Conservation (phyloP, 768 basidiomycete species). For the Boletales sp. region DNA sequence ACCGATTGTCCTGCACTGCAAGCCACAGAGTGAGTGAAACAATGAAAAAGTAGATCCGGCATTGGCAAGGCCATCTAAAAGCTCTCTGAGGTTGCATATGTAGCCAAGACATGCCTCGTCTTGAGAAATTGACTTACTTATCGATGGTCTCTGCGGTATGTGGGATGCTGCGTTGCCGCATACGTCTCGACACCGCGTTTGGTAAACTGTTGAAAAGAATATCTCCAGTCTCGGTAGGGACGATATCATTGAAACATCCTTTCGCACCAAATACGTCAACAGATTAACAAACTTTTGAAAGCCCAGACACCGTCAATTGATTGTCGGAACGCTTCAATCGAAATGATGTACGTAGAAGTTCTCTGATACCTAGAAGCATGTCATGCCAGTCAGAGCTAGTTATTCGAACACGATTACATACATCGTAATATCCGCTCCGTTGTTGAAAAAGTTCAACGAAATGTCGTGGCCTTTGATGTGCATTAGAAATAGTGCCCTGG, state of each 20-base stretch:
- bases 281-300: no score
- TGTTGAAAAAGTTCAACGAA: constrained; percentile 31
- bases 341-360: constrained; percentile 22
- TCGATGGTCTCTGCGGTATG: constrained; percentile 14
- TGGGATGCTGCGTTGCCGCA: constrained; percentile 19
- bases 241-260: constrained; percentile 16
- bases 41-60: no score
- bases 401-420: neutral
- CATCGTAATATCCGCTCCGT: constrained; percentile 31
- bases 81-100: constrained; percentile 20
- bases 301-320: constrained; percentile 9
- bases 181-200: constrained; percentile 5
- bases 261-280: neutral
- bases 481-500: constrained; percentile 6
- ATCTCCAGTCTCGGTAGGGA: constrained; percentile 24
- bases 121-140: no score
- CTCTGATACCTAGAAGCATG: constrained; percentile 16
- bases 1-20: constrained; percentile 15
- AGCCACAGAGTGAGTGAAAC: no score
- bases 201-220: constrained; percentile 15
- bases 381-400: neutral
- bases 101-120: neutral
- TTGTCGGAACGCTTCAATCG: constrained; percentile 4
- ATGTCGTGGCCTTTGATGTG: constrained; percentile 32
- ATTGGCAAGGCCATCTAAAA: constrained; percentile 36